Conservation (phyloP, 495 filamentous ascomycete genomes). For the Acidiella bohemica region DNA sequence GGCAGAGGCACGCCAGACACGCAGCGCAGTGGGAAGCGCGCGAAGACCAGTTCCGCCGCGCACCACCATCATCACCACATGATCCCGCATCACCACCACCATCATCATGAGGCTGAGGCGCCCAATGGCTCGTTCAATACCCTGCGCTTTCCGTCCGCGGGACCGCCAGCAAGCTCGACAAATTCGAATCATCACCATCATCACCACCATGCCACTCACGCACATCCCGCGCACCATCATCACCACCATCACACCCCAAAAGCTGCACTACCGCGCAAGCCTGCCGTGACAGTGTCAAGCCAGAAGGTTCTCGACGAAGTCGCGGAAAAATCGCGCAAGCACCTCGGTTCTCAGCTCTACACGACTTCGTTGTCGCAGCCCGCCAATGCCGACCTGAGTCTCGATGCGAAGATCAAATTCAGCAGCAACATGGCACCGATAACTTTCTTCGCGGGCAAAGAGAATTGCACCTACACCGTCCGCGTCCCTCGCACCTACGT, state of each 20-base stretch:
- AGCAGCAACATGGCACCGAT: constrained; percentile 59
- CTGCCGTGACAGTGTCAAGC: constrained; percentile 35
- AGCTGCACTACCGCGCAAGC: constrained; percentile 33
- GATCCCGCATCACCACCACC: constrained; percentile 36
- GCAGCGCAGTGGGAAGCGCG: constrained; percentile 38
- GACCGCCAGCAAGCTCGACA: not conserved
- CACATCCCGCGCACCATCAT: constrained; percentile 30
- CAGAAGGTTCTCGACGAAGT: constrained; percentile 56
- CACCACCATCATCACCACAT: constrained; percentile 36
- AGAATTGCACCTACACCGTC: constrained; percentile 82
- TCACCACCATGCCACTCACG: constrained; percentile 19
- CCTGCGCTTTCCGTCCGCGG: constrained; percentile 13
- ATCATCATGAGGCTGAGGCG: constrained; percentile 57
- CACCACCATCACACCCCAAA: constrained; percentile 29
- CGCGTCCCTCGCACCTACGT: constrained; percentile 74
- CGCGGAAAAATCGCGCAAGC: constrained; percentile 55
- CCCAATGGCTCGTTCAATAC: constrained; percentile 17
- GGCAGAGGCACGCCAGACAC: constrained; percentile 42
- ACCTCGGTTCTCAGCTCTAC: constrained; percentile 62
- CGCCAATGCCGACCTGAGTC: constrained; percentile 30
- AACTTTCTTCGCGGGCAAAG: constrained; percentile 64
- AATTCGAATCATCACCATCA: constrained; percentile 12
- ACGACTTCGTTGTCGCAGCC: constrained; percentile 37
- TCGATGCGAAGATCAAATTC: constrained; percentile 46
- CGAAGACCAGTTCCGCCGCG: constrained; percentile 28